These are phyloP conservation scores for Mycocentrospora acerina DNA, from an alignment of 2,329 filamentous ascomycete species.

Conservation along the genomic window DNA sequence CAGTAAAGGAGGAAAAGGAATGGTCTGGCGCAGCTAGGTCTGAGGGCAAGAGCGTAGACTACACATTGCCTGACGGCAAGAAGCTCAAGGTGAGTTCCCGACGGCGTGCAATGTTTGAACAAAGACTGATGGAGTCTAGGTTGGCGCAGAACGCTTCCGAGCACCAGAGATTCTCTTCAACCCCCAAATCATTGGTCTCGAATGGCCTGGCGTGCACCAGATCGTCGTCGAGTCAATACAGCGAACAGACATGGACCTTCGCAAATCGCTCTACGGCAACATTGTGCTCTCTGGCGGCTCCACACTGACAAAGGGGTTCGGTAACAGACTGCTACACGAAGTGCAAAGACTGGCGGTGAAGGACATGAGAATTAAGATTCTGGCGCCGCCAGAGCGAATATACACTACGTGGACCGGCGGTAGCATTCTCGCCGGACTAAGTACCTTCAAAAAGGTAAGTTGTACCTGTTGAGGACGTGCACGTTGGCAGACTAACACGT, in stretches of 20 bases:
- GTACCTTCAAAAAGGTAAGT: conserved; percentile 94
- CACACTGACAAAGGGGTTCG: conserved; percentile 95
- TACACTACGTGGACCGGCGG: conserved; percentile 99
- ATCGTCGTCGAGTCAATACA: conserved; percentile 97
- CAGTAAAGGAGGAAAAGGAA: conserved; percentile 93
- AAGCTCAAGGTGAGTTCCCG: conserved; percentile 72
- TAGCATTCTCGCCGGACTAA: conserved; percentile 92
- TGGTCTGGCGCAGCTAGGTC: conserved; percentile 77
- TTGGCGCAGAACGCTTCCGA: conserved; percentile 91
- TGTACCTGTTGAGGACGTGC: conserved; percentile 8
- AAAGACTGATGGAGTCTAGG: conserved; percentile 51
- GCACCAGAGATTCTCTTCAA: conserved; percentile 98
- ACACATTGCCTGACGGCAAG: conserved; percentile 87
- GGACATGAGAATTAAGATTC: conserved; percentile 99
- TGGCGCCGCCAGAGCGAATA: conserved; percentile 94
- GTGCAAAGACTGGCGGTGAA: conserved; percentile 93
- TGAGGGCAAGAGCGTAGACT: conserved; percentile 80
- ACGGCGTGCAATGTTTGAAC: conserved; percentile 6
- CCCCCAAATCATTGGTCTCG: conserved; percentile 92
- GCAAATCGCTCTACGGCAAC: conserved; percentile 91
- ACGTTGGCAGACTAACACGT: conserved; percentile 29
- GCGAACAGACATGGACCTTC: conserved; percentile 90
- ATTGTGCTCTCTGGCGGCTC: conserved; percentile 96
- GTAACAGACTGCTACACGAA: conserved; percentile 86
- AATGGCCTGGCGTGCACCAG: conserved; percentile 96